Evolutionary conservation across 2,329 filamentous ascomycete genomes (phyloP), one percentile per base, ranked within the genome.

Genomic region (Penicillium sp.): DNA sequence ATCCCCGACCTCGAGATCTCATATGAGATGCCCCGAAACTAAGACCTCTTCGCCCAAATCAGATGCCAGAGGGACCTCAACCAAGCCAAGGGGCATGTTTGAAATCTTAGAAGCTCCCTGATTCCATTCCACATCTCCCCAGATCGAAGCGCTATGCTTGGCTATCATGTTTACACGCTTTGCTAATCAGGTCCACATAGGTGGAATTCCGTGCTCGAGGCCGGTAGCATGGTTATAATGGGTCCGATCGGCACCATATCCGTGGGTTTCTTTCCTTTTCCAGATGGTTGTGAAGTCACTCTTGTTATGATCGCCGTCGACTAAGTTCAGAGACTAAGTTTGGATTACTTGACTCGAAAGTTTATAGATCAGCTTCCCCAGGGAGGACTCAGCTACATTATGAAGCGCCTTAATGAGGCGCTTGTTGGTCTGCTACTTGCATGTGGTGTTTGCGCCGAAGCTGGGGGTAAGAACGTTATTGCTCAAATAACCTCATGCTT

Each of bases 81-180:
- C 35, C 49, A 55, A 53, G 54, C 53, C 31, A 57, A 31, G 31
- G 35, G 50, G 44, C 27, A 29, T 39, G 19, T n/a, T 39, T 8
- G 12, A 45, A 49, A 42, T 33, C 25, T 47, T 45, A 6, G 53
- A 17, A 39, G 21, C 12, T 36, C 39, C 49, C 45, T 7, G 36
- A 58, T 60, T 56, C 43, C 65, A 67, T 67, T 67, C 65, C 59
- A 57, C 56, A 65, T 60, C 36, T 47, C 58, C 54, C 56, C 54
- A 62, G 35, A 56, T 38, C 27, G 49, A 57, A 50, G 52, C 44
- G 52, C 51, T 61, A 61, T 65, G 65, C 59, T 55, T 57, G 55
- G 49, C 44, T 41, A 43, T 49, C 60, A 33, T 58, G 38, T 65
- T 63, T 57, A 61, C 55, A 44, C 33, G 39, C 45, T 38, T 49